Conservation (phyloP, 208 protist genomes). For the Trypanosoma grayi region DNA sequence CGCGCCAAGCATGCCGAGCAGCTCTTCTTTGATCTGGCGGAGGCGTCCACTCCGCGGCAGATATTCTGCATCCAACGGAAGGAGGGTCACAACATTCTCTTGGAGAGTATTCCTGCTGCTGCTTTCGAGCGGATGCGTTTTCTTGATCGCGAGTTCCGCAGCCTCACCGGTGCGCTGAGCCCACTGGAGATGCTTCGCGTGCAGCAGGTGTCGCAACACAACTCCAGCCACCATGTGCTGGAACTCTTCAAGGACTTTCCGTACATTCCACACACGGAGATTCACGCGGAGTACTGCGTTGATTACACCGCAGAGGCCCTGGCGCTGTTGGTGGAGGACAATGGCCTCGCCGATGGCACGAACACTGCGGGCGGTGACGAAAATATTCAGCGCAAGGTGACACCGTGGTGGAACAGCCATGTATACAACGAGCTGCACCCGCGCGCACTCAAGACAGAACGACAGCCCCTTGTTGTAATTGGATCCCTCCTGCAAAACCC, state of each 20-base stretch:
- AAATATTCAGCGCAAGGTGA: slow-evolving; percentile 87
- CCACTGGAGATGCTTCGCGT: slow-evolving; percentile 69
- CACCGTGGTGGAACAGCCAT: slow-evolving; percentile 84
- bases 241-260: slow-evolving; percentile 46
- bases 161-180: slow-evolving; percentile 55
- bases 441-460: slow-evolving; percentile 40
- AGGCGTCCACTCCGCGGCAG: slow-evolving; percentile 48
- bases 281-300: slow-evolving; percentile 52
- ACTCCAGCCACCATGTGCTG: slow-evolving; percentile 21
- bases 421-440: slow-evolving; percentile 90
- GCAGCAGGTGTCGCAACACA: slow-evolving; percentile 18
- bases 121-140: slow-evolving; percentile 82
- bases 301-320: slow-evolving; percentile 78
- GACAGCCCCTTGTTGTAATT: slow-evolving; percentile 81
- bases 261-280: slow-evolving; percentile 66
- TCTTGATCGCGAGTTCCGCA: slow-evolving; percentile 67
- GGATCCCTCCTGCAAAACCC: slow-evolving; percentile 84
- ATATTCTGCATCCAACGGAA: slow-evolving; percentile 80
- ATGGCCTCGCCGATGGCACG: neutral
- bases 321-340: slow-evolving; percentile 48
- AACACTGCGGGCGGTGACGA: slow-evolving; percentile 30
- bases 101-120: slow-evolving; percentile 73
- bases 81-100: slow-evolving; percentile 73
- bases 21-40: slow-evolving; percentile 65
- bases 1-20: slow-evolving; percentile 68